Evolutionary conservation across 225 moss, liverwort and hornwort species (phyloP).

Genomic region (Climacium dendroides): DNA sequence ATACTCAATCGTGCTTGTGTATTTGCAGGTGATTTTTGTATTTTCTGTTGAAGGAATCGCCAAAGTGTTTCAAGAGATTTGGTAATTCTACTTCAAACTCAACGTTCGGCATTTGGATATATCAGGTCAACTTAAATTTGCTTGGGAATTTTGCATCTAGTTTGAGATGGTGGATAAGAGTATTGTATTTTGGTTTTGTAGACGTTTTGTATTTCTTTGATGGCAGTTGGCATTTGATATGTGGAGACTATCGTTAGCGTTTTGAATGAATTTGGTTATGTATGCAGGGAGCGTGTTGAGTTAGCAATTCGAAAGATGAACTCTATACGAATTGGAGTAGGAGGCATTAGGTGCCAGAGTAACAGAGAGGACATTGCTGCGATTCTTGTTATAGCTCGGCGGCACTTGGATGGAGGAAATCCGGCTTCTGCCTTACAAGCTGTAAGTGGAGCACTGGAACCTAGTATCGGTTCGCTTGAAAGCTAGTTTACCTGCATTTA

Average conservation of each 20-base stretch:
- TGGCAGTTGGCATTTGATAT: background rate
- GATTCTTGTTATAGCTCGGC: slow-evolving; percentile 65
- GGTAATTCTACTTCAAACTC: background rate
- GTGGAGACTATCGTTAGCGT: background rate
- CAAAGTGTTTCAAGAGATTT: background rate
- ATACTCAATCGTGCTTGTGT: background rate
- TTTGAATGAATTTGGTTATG: background rate
- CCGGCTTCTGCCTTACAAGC: slow-evolving; percentile 73
- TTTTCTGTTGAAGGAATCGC: background rate
- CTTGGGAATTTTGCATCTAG: background rate
- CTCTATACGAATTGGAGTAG: slow-evolving; percentile 11
- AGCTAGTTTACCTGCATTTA: background rate
- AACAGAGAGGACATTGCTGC: slow-evolving; percentile 48
- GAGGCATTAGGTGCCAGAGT: background rate
- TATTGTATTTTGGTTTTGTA: background rate
- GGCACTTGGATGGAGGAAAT: slow-evolving; percentile 39
- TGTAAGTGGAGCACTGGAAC: slow-evolving; percentile 35
- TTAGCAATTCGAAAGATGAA: slow-evolving; percentile 1
- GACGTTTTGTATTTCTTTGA: background rate
- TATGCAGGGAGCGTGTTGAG: background rate
- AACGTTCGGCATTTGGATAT: background rate
- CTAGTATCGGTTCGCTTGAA: background rate
- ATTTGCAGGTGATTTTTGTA: background rate
- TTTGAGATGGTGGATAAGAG: background rate
- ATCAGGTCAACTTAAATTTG: background rate